phyloP scores from a whole-genome alignment of 139 green algal species.

The Picochlorum sp. region DNA sequence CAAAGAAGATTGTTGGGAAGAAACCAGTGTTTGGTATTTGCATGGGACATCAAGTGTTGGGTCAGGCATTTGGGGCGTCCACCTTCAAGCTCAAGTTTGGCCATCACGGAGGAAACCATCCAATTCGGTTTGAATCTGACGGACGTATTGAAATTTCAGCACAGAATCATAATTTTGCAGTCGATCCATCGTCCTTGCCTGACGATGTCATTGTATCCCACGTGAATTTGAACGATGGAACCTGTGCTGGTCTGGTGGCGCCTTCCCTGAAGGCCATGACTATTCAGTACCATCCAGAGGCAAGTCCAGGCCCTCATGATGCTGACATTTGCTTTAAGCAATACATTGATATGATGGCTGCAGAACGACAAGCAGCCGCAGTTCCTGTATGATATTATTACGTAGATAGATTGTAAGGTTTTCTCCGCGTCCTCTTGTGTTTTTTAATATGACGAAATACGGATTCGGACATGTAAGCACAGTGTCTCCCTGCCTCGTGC shows the following conservation, averaged over 20 bases:
- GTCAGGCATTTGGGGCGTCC: constrained; percentile 88
- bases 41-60: constrained; percentile 99
- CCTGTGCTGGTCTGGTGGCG: constrained; percentile 75
- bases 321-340: constrained; percentile 88
- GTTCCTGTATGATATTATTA: constrained; percentile 6
- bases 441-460: neutral
- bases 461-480: neutral
- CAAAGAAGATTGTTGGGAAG: constrained; percentile 84
- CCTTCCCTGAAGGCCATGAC: constrained; percentile 63
- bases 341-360: constrained; percentile 75
- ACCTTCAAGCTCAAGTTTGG: constrained; percentile 99
- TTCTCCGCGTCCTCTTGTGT: neutral
- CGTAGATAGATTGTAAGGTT: neutral
- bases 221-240: constrained; percentile 99
- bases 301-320: constrained; percentile 93
- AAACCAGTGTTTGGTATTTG: constrained; percentile 98
- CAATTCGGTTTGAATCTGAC: constrained; percentile 63
- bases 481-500: too few species aligned
- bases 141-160: constrained; percentile 69
- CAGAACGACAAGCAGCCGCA: constrained; percentile 13
- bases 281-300: constrained; percentile 99
- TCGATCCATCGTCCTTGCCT: constrained; percentile 84
- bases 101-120: constrained; percentile 99
- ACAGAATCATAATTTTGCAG: constrained; percentile 99
- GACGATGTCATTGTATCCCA: constrained; percentile 77